These are phyloP conservation scores for Coemansia sp. DNA, from an alignment of 192 early-diverging fungal species.

Conservation along the genomic window DNA sequence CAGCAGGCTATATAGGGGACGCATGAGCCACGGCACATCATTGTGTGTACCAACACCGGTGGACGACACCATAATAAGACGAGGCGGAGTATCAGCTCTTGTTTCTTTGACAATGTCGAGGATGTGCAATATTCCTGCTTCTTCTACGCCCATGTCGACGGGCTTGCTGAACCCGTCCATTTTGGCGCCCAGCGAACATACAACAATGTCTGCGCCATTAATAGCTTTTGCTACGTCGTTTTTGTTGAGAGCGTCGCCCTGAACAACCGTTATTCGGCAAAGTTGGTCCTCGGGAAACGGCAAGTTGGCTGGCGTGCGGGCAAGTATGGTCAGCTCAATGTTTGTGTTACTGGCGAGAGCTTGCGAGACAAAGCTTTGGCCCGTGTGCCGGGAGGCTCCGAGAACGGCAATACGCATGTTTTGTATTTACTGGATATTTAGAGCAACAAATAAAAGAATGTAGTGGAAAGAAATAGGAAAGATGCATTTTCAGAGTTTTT, in stretches of 20 bases:
- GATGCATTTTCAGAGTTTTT: not conserved
- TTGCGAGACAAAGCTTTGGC: constrained; percentile 36
- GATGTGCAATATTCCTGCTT: constrained; percentile 4
- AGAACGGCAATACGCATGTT: constrained; percentile 32
- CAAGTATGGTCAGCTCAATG: constrained; percentile 27
- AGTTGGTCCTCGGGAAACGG: constrained; percentile 41
- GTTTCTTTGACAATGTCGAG: constrained; percentile 32
- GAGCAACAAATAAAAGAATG: not conserved
- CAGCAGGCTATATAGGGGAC: constrained; percentile 16
- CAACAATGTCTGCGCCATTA: constrained; percentile 31
- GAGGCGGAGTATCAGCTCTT: constrained; percentile 16
- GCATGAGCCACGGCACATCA: constrained; percentile 33
- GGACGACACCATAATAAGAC: constrained; percentile 44
- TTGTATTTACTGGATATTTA: not conserved
- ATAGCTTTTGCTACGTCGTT: constrained; percentile 38
- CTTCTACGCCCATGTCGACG: constrained; percentile 30
- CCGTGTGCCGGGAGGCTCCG: constrained; percentile 41
- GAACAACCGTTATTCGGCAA: constrained; percentile 26
- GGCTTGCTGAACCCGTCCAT: constrained; percentile 11
- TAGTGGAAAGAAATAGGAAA: not conserved
- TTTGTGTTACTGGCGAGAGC: constrained; percentile 17
- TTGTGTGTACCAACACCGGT: constrained; percentile 28
- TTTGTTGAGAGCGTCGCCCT: constrained; percentile 44
- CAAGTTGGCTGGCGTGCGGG: constrained; percentile 39
- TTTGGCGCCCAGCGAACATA: constrained; percentile 41